Conservation (phyloP, 371 early-diverging fungal genomes). For the Thermomucor indicae-seudaticae region DNA sequence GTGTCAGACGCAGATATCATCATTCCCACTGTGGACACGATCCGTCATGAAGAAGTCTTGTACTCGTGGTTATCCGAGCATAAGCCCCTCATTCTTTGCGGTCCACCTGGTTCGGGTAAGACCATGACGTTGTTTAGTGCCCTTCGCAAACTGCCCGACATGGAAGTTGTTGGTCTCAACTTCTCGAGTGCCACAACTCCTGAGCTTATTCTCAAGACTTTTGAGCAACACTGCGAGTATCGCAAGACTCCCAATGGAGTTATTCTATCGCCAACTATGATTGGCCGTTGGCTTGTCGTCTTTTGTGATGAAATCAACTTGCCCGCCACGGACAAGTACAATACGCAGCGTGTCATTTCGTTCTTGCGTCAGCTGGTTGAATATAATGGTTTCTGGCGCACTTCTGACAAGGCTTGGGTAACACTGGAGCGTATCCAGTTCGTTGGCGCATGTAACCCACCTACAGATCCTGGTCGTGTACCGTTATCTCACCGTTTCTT, state of each 20-base stretch:
- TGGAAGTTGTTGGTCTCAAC: slow-evolving; percentile 97
- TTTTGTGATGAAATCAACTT: slow-evolving; percentile 99
- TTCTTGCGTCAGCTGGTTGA: slow-evolving; percentile 95
- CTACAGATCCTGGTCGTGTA: slow-evolving; percentile 98
- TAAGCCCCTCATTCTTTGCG: slow-evolving; percentile 93
- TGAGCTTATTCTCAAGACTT: slow-evolving; percentile 91
- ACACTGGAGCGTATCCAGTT: slow-evolving; percentile 94
- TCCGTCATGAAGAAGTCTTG: slow-evolving; percentile 95
- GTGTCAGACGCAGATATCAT: slow-evolving; percentile 93
- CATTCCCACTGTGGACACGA: slow-evolving; percentile 97
- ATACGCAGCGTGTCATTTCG: slow-evolving; percentile 96
- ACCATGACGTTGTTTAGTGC: slow-evolving; percentile 98
- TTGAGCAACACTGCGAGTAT: slow-evolving; percentile 98
- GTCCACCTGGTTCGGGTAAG: slow-evolving; percentile 99
- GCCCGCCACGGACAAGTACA: slow-evolving; percentile 94
- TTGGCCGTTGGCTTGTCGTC: slow-evolving; percentile 94
- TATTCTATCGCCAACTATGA: slow-evolving; percentile 78
- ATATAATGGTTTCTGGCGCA: slow-evolving; percentile 96
- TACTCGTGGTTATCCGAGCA: slow-evolving; percentile 95
- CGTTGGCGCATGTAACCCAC: slow-evolving; percentile 99
- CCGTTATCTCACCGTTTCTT: slow-evolving; percentile 94
- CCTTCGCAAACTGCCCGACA: slow-evolving; percentile 90
- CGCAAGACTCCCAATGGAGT: slow-evolving; percentile 93
- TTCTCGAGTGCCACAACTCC: slow-evolving; percentile 98
- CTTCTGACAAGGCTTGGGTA: slow-evolving; percentile 90